Evolutionary conservation across 148 eudicot genomes (phyloP), one percentile per base, ranked within the genome.

Genomic region (Chenopodium suecicum): DNA sequence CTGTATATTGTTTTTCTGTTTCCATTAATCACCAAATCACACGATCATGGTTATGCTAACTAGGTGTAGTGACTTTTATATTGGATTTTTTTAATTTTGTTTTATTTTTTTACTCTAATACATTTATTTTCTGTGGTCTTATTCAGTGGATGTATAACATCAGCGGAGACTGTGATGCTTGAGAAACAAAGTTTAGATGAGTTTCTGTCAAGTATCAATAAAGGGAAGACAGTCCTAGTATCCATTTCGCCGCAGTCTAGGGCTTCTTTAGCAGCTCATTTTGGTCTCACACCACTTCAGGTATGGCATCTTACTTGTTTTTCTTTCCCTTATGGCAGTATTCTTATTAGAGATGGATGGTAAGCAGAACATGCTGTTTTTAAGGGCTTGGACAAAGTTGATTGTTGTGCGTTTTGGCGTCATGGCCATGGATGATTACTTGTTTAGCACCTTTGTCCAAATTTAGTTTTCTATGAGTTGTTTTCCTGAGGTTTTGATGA

Each of bases 121-220:
- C 54, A 81, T 56, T 66, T 52, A 58, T 67, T 14, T 16, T 29
- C 5, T 14, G 70, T 76, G 77, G 86, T 68, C 81, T 64, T 76
- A 41, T 88, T 88, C 98, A 97, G 98, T 85, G 99, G 99, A 70
- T 97, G 99, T 87, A 87, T 97, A 71, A 97, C 98, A 44, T 94
- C 97, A 82, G 99, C 98, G 32, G 98, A 97, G 86, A 97, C 98
- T 2, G 94, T 94, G 76, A 94, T 94, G 99, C 98, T 97, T 81
- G 97, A 97, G 90, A 97, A 97, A 91, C 99, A 94, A 83, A 92
- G 98, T 86, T 83, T 90, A 85, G 99, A 94, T 77, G 99, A 97
- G 84, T 97, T 97, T 69, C 86, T 97, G 70, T 89, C 89, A n/a
- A 90, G 82, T 82, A 89, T 97, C 70, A 75, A 90, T 11, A 83